Percentiles rank a stretch among this genome's conserved stretches.
phyloP scores from a whole-genome alignment of 2,329 filamentous ascomycete species.

The Cryphonectria radicalis region DNA sequence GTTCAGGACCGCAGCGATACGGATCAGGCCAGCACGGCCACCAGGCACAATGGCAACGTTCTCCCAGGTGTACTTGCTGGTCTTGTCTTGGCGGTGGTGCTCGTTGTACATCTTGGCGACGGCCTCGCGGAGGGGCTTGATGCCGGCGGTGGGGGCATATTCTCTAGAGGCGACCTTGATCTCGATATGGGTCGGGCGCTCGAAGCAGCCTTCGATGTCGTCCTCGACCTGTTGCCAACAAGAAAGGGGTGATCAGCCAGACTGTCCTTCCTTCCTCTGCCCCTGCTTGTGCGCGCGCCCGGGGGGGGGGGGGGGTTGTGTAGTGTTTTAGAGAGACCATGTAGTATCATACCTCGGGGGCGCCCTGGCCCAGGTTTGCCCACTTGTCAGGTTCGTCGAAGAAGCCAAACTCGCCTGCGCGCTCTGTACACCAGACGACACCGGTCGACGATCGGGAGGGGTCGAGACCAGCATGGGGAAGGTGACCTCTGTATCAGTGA shows the following conservation, averaged over 20 bases:
- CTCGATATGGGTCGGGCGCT: slow-evolving; percentile 77
- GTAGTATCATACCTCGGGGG: slow-evolving; percentile 27
- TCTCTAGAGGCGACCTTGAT: slow-evolving; percentile 80
- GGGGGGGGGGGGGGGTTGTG: neutral
- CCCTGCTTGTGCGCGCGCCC: too few relatives aligned
- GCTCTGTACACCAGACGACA: slow-evolving; percentile 91
- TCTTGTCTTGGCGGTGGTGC: slow-evolving; percentile 85
- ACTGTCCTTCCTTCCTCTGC: neutral
- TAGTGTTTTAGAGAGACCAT: neutral
- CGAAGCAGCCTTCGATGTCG: slow-evolving; percentile 87
- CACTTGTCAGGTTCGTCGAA: slow-evolving; percentile 79
- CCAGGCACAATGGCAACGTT: slow-evolving; percentile 97
- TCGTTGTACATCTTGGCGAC: slow-evolving; percentile 93
- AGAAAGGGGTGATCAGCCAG: neutral
- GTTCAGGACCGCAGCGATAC: slow-evolving; percentile 91
- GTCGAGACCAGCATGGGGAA: slow-evolving; percentile 88
- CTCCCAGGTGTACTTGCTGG: slow-evolving; percentile 93
- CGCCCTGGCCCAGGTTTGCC: slow-evolving; percentile 80
- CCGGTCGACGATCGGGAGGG: slow-evolving; percentile 87
- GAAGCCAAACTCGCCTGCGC: slow-evolving; percentile 87
- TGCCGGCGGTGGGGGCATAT: slow-evolving; percentile 92
- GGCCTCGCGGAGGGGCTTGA: slow-evolving; percentile 85
- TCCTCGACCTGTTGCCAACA: slow-evolving; percentile 69
- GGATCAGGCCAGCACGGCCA: slow-evolving; percentile 88
- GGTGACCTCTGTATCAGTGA: slow-evolving; percentile 61